A percentile compares a stretch with the other conserved stretches of the same genome.
These are phyloP conservation scores for Lactarius indigo DNA, from an alignment of 768 basidiomycete species.

Conservation along the genomic window DNA sequence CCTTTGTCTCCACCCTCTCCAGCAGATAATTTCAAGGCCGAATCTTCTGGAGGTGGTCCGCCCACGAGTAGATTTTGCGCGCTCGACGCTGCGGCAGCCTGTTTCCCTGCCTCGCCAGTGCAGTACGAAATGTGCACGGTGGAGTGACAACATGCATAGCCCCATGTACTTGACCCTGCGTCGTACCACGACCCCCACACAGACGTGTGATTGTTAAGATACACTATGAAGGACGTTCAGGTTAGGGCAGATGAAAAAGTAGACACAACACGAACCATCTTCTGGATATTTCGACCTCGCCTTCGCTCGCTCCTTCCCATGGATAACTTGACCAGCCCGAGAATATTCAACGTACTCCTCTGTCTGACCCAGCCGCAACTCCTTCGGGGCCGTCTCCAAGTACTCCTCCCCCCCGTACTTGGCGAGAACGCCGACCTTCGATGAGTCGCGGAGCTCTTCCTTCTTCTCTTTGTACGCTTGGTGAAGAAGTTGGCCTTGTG, in stretches of 20 bases:
- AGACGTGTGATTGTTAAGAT: slow-evolving; percentile 86
- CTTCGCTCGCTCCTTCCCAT: slow-evolving; percentile 86
- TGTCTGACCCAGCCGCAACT: slow-evolving; percentile 91
- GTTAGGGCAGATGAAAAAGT: slow-evolving; percentile 3
- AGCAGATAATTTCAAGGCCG: slow-evolving; percentile 11
- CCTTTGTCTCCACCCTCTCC: slow-evolving; percentile 28
- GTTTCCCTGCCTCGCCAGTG: slow-evolving; percentile 80
- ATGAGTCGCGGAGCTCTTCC: slow-evolving; percentile 83
- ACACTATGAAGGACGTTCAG: slow-evolving; percentile 48
- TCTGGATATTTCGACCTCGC: slow-evolving; percentile 92
- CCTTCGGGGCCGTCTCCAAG: slow-evolving; percentile 83
- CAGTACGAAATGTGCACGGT: slow-evolving; percentile 85
- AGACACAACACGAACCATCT: slow-evolving; percentile 62
- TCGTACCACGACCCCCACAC: slow-evolving; percentile 99
- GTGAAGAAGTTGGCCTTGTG: slow-evolving; percentile 89
- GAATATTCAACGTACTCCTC: slow-evolving; percentile 98
- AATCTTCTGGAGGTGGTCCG: slow-evolving; percentile 9
- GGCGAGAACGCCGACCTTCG: slow-evolving; percentile 83
- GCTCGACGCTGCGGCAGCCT: slow-evolving; percentile 71
- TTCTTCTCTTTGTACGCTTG: slow-evolving; percentile 90
- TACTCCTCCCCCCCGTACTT: slow-evolving; percentile 96
- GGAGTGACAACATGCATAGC: slow-evolving; percentile 94
- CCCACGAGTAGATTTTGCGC: slow-evolving; percentile 59
- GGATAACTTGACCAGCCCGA: slow-evolving; percentile 83
- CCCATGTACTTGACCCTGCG: slow-evolving; percentile 68